phyloP scores from a whole-genome alignment of 2,329 filamentous ascomycete genomes.

The Botrytis porri region DNA sequence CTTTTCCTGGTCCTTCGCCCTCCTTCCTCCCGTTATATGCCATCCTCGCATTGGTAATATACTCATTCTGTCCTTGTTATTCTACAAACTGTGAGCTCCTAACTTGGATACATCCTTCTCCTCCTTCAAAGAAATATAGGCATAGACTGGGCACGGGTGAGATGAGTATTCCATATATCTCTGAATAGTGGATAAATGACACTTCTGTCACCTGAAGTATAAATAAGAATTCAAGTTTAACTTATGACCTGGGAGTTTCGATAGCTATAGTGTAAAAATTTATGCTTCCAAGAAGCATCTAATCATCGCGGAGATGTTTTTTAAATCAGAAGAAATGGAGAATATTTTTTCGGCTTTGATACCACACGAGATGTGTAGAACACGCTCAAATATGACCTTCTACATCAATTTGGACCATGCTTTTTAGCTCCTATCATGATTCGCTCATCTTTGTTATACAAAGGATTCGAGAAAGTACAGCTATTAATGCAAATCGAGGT shows the following conservation, averaged over 20 bases:
- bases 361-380: not conserved
- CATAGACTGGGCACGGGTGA: not conserved
- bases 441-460: not conserved
- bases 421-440: not conserved
- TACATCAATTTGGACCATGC: not conserved
- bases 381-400: not conserved
- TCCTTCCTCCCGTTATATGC: too few species aligned
- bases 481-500: not conserved
- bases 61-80: too few species aligned
- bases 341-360: not conserved
- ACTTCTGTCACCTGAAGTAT: not conserved
- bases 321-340: not conserved
- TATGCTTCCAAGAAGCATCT: not conserved
- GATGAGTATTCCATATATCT: not conserved
- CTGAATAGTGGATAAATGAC: not conserved
- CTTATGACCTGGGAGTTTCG: not conserved
- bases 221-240: not conserved
- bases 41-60: too few species aligned
- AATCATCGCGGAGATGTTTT: not conserved
- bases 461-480: not conserved
- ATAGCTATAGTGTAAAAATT: not conserved
- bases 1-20: too few species aligned
- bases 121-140: not conserved
- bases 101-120: not conserved
- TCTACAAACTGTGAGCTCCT: too few species aligned